phyloP scores from a whole-genome alignment of 768 basidiomycete species.

The Kwoniella bestiolae region DNA sequence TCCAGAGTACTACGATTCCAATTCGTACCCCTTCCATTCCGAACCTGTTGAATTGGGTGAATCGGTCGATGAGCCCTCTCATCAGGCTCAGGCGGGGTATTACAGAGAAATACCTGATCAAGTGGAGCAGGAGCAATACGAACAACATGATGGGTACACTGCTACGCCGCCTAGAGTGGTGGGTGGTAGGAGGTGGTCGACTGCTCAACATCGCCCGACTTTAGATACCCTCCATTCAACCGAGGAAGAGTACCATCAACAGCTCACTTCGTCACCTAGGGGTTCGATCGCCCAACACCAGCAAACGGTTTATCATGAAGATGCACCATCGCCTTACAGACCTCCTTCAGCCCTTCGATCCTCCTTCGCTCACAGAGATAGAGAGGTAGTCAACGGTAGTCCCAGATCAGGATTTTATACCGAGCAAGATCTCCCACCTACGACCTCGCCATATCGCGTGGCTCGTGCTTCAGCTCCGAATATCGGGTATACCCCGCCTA shows the following conservation, averaged over 20 bases:
- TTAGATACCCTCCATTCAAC: slow-evolving; percentile 27
- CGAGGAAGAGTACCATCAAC: slow-evolving; percentile 19
- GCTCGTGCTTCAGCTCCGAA: slow-evolving; percentile 16
- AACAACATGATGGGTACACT: slow-evolving; percentile 23
- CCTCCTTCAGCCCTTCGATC: slow-evolving; percentile 28
- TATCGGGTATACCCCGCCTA: slow-evolving; percentile 21
- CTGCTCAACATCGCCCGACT: slow-evolving; percentile 30
- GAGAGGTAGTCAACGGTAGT: neutral
- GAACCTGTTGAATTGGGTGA: slow-evolving; percentile 21
- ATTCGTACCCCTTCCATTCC: slow-evolving; percentile 16
- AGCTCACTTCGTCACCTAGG: slow-evolving; percentile 16
- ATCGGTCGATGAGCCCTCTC: slow-evolving; percentile 10
- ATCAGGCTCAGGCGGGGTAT: slow-evolving; percentile 1
- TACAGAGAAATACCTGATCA: slow-evolving; percentile 8
- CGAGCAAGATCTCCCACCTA: slow-evolving; percentile 2
- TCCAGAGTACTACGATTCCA: slow-evolving; percentile 3
- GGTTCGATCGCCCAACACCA: neutral
- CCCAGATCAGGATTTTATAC: slow-evolving; percentile 3
- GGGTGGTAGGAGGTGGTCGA: slow-evolving; percentile 16
- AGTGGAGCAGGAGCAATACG: neutral
- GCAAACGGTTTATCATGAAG: neutral
- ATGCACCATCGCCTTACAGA: slow-evolving; percentile 17
- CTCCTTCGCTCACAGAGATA: slow-evolving; percentile 15
- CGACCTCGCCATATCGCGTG: neutral
- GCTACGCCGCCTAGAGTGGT: slow-evolving; percentile 23